These are phyloP conservation scores for Paecilomyces sp. DNA, from an alignment of 2,329 filamentous ascomycete species.

Conservation along the genomic window DNA sequence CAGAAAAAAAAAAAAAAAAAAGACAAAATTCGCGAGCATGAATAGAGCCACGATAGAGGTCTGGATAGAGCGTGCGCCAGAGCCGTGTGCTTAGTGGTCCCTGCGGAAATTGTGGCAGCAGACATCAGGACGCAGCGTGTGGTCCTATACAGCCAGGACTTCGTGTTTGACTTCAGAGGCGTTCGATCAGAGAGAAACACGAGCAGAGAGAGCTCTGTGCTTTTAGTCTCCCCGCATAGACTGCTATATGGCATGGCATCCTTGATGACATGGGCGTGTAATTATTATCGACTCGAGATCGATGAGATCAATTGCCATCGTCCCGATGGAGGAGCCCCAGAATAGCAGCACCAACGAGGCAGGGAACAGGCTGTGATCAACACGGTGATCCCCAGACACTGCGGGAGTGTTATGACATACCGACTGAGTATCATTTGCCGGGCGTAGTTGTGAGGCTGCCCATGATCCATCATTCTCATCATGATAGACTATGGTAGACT, in stretches of 20 bases:
- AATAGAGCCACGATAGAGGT: not conserved
- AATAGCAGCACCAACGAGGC: not conserved
- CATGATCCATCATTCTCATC: too few relatives aligned
- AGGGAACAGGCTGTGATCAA: not conserved
- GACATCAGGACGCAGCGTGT: not conserved
- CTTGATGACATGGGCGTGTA: not conserved
- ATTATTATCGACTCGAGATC: not conserved
- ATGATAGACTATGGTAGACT: too few relatives aligned
- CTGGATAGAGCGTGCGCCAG: not conserved
- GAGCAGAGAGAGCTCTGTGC: not conserved
- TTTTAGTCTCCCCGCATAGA: not conserved
- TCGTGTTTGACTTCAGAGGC: not conserved
- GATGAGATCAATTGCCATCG: not conserved
- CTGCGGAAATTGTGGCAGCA: not conserved
- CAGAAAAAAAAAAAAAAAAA: not conserved
- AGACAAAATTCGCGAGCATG: not conserved
- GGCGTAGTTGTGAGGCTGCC: too few relatives aligned
- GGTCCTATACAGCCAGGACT: not conserved
- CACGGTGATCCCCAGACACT: not conserved
- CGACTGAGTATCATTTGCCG: too few relatives aligned
- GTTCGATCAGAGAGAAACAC: not conserved
- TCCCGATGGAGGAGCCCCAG: not conserved
- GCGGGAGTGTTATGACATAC: not conserved
- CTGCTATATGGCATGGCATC: not conserved
- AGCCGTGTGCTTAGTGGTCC: not conserved